Evolutionary conservation across 2,329 filamentous ascomycete species (phyloP), one percentile per base, ranked within the genome.

Genomic region (Arthroderma sp.): DNA sequence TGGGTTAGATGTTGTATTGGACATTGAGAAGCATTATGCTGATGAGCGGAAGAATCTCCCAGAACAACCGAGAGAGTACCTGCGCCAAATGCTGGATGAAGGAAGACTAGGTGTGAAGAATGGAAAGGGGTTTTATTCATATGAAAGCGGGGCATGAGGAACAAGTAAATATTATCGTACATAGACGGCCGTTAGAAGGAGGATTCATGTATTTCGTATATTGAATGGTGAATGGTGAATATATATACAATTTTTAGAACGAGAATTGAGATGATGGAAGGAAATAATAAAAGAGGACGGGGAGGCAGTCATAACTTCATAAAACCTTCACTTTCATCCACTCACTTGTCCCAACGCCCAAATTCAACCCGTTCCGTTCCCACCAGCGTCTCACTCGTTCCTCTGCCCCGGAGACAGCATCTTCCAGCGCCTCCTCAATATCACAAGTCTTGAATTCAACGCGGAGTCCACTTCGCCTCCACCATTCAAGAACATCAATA

Each of bases 381-480:
- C 89, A 96, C 89, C 89, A 96, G 50, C 74, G 72, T 46, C 85
- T 71, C 11, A 94, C 85, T 33, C 75, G 74, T 51, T 80, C 77
- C 50, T 86, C 82, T 44, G 82, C 80, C 4, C 70, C 76, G 33
- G 77, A 76, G 3, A 89, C 76, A 22, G 85, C 85, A 59, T 94
- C 88, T 60, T 95, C 88, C 34, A 95, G 72, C 0, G 88, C 88
- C 64, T 95, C 89, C 61, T 95, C 88, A 49, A 96, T 91, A 61
- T 94, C 87, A 61, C 87, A 94, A 1, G 86, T 94, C 61, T 89
- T 88, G 64, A 94, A 95, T 62, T 94, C 86, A 28, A 95, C 87
- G 43, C 77, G 74, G 53, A 88, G 72, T 0, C 80, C 78, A 32
- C 66, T 70, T 30, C 72, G 73, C 57, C 84, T 83, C 88, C 89